A percentile compares a stretch with the other conserved stretches of the same genome.
phyloP scores from a whole-genome alignment of 129 eudicot species.

The Lonicera japonica region DNA sequence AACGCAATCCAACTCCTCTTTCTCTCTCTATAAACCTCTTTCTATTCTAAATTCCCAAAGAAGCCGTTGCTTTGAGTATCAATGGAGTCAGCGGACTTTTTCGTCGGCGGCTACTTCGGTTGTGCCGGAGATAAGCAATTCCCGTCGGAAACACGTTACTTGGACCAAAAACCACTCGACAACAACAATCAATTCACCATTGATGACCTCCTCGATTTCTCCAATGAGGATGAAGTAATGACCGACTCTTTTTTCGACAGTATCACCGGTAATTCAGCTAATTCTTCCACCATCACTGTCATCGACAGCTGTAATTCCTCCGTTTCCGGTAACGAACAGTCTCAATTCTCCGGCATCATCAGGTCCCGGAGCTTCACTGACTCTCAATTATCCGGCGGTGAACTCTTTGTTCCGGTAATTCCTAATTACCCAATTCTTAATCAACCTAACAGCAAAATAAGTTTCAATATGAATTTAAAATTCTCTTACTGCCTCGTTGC shows the following conservation, averaged over 20 bases:
- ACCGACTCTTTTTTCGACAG: constrained; percentile 47
- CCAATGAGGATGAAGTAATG: constrained; percentile 64
- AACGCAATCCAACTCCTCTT: constrained; percentile 21
- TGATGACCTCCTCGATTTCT: constrained; percentile 72
- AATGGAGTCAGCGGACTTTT: constrained; percentile 40
- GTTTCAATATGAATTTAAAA: not conserved
- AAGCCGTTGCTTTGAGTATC: constrained; percentile 2
- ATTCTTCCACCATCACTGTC: constrained; percentile 42
- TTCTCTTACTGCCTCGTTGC: no score
- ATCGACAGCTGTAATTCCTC: constrained; percentile 68
- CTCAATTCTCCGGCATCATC: constrained; percentile 30
- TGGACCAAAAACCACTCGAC: constrained; percentile 21
- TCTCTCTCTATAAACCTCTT: constrained; percentile 14
- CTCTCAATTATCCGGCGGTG: constrained; percentile 51
- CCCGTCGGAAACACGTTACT: constrained; percentile 13
- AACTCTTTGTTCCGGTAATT: constrained; percentile 83
- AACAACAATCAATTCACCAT: constrained; percentile 39
- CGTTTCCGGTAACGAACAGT: constrained; percentile 46
- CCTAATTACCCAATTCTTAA: no score
- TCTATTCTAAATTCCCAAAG: constrained; percentile 2
- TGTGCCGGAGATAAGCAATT: constrained; percentile 23
- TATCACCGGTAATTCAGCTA: constrained; percentile 33
- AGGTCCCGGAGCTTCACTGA: constrained; percentile 56
- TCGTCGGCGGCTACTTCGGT: constrained; percentile 40
- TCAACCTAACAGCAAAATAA: no score